Evolutionary conservation across 129 eudicot species (phyloP), one percentile per base, ranked within the genome.

Genomic region (Scalesia atractyloides): DNA sequence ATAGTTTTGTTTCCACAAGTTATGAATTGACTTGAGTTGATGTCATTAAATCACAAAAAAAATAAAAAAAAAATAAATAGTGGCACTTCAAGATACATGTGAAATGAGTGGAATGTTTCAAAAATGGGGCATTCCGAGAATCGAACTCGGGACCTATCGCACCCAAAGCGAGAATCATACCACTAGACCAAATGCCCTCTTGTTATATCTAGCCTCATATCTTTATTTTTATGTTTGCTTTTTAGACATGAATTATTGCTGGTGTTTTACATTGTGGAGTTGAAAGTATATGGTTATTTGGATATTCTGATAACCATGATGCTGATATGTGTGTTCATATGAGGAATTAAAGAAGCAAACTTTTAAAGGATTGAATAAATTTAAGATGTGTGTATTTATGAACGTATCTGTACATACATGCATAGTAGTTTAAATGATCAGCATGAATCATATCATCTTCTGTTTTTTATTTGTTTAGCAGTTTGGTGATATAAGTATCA

Each of bases 91-190:
- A 33, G n/a, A 14, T n/a, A 33, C 46, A 62, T 26, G 13, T 12
- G 13, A 58, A 24, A 22, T 22, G 17, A 66, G 56, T 67, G 22
- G 37, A 57, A 11, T 58, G 37, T 22, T 20, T 16, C 10, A 14
- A 56, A 56, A 79, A 14, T 3, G 95, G 96, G 98, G 97, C 97
- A 83, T 93, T 93, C 96, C n/a, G 26, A 37, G 8, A 39, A 39
- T 39, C 44, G 44, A 39, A 39, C 44, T 39, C 44, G 44, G 44
- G 44, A 39, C 44, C 44, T 39, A 10, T 39, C 44, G 9, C 44
- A 39, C 44, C 44, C 44, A 39, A 39, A 39, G 9, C 44, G 44
- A 39, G 44, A 39, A 39, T 39, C 44, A 39, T 39, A 39, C 44
- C 44, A 39, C 4, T 37, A 37, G 43, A 37, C 43, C 43, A 39